A percentile compares a stretch with the other conserved stretches of the same genome.
Conservation (phyloP, 331 rosid species). For the Erythrophleum ivorense region DNA sequence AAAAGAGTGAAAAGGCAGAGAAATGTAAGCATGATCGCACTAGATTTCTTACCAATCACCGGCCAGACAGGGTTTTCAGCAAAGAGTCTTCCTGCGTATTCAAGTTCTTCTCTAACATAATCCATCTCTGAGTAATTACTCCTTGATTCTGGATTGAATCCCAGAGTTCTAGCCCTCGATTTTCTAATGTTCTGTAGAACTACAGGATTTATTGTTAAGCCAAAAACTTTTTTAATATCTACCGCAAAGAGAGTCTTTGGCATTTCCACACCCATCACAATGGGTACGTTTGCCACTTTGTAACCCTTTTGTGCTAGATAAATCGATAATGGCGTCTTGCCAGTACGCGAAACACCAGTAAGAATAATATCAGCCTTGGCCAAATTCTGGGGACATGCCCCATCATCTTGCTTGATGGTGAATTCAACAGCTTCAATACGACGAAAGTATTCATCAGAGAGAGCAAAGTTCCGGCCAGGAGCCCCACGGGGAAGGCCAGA, state of each 20-base stretch:
- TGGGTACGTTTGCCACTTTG: slow-evolving; percentile 92
- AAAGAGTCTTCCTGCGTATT: slow-evolving; percentile 63
- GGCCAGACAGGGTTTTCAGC: slow-evolving; percentile 91
- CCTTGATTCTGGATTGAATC: slow-evolving; percentile 62
- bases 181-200: slow-evolving; percentile 72
- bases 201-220: slow-evolving; percentile 74
- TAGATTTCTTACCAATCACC: slow-evolving; percentile 70
- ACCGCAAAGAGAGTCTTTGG: slow-evolving; percentile 67
- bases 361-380: slow-evolving; percentile 83
- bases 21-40: slow-evolving; percentile 24
- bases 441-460: slow-evolving; percentile 84
- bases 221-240: slow-evolving; percentile 77
- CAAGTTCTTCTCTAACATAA: slow-evolving; percentile 81
- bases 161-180: slow-evolving; percentile 83
- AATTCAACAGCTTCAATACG: slow-evolving; percentile 93
- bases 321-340: slow-evolving; percentile 93
- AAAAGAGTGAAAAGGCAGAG: slow-evolving; percentile 4
- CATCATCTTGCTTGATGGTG: slow-evolving; percentile 96
- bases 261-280: slow-evolving; percentile 74
- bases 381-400: slow-evolving; percentile 89
- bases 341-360: slow-evolving; percentile 94
- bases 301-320: slow-evolving; percentile 90
- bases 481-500: slow-evolving; percentile 94
- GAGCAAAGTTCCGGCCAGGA: slow-evolving; percentile 61
- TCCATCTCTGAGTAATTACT: slow-evolving; percentile 84